Evolutionary conservation across 2,329 filamentous ascomycete genomes (phyloP).

Genomic region (Penicillium sp.): DNA sequence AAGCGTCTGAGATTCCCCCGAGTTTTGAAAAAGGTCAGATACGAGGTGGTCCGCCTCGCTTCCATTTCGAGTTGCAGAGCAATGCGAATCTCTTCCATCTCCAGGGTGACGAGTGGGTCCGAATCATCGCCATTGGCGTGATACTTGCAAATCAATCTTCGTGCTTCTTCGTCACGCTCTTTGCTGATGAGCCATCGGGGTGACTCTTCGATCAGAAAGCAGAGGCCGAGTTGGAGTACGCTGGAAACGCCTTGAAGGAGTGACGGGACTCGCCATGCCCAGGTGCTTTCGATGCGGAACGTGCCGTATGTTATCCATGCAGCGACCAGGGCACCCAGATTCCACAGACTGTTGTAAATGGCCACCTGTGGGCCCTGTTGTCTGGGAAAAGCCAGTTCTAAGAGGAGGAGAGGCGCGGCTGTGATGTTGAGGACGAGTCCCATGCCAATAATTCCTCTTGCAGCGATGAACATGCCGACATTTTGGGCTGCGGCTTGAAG

Average conservation of each 20-base stretch:
- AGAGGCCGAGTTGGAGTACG: not conserved
- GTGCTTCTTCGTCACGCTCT: conserved; percentile 58
- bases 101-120: conserved; percentile 53
- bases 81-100: conserved; percentile 47
- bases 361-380: conserved; percentile 22
- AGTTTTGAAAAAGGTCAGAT: conserved; percentile 8
- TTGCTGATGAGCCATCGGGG: conserved; percentile 24
- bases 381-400: conserved; percentile 11
- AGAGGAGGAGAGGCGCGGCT: conserved; percentile 4
- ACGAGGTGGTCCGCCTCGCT: conserved; percentile 11
- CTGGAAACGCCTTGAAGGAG: conserved; percentile 40
- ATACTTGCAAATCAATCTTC: conserved; percentile 63
- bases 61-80: conserved; percentile 30
- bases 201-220: conserved; percentile 1
- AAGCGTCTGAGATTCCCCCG: not conserved
- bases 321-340: conserved; percentile 34
- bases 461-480: conserved; percentile 18
- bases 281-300: conserved; percentile 38
- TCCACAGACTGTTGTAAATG: conserved; percentile 6
- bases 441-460: conserved; percentile 14
- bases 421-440: conserved; percentile 15
- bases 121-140: conserved; percentile 64
- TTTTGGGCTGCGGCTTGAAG: conserved; percentile 14
- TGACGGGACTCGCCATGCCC: conserved; percentile 52
- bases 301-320: conserved; percentile 37